Conservation (phyloP, 2,329 filamentous ascomycete genomes). For the Colletotrichum neosansevieriae region DNA sequence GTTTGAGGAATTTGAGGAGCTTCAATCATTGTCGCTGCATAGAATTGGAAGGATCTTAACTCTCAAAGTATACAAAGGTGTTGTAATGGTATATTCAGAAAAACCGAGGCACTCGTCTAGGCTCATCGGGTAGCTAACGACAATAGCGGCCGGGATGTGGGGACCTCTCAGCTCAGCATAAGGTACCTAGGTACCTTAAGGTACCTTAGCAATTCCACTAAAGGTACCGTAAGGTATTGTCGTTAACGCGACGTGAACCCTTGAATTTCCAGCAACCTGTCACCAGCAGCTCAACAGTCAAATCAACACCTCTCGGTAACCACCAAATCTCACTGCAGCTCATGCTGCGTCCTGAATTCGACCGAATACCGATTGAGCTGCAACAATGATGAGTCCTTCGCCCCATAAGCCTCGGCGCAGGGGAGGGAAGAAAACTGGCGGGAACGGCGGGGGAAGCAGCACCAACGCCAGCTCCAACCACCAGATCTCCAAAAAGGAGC, state of each 20-base stretch:
- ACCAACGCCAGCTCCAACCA: slow-evolving; percentile 7
- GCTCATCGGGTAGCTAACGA: too few relatives aligned
- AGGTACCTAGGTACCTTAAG: too few relatives aligned
- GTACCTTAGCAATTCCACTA: slow-evolving; percentile 6
- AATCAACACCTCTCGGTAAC: background rate
- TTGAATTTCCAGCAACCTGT: slow-evolving; percentile 26
- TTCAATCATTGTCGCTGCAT: too few relatives aligned
- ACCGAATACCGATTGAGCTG: slow-evolving; percentile 40
- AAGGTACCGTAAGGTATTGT: background rate
- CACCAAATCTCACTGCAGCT: slow-evolving; percentile 15
- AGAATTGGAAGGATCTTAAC: too few relatives aligned
- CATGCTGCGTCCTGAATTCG: slow-evolving; percentile 20
- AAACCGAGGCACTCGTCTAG: too few relatives aligned
- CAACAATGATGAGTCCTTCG: slow-evolving; percentile 65
- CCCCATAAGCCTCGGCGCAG: slow-evolving; percentile 72
- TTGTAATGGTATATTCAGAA: too few relatives aligned
- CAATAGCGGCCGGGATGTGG: slow-evolving; percentile 36
- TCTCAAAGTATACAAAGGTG: too few relatives aligned
- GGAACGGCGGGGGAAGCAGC: slow-evolving; percentile 20
- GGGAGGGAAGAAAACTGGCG: slow-evolving; percentile 58
- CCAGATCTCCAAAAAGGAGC: slow-evolving; percentile 52
- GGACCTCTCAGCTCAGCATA: slow-evolving; percentile 23
- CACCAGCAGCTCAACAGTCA: slow-evolving; percentile 22
- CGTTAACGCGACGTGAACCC: slow-evolving; percentile 38
- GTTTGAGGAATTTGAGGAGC: too few relatives aligned